Base-by-base conservation (phyloP, 139 green algal genomes). In the Chlorella sp. region DNA sequence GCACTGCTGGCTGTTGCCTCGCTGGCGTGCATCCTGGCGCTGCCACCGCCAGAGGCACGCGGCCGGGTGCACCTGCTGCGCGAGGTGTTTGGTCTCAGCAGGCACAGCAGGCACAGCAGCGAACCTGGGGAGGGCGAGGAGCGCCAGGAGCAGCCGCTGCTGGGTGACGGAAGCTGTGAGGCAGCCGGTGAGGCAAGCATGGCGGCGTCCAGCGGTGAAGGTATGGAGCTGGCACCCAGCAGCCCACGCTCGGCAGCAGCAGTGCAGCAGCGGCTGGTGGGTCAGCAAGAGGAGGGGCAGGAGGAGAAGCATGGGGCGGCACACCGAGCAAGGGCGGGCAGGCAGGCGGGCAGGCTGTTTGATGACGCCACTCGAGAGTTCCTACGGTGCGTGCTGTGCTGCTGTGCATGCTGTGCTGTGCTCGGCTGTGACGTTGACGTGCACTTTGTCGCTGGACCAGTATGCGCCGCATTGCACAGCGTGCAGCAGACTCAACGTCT, bases 11-110 rank as follows among this genome's bases (percentile, higher is more conserved):
- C 83, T 19, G 77, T 82, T 0, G 18, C 77, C 21, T 75, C 75
- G 1, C 73, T 90, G 30, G 85, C 76, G 9, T 83, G 61, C 32
- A 88, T 91, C 26, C 40, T 90, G 42, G 32, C 66, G 26, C n/a
- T 92, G 90, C 86, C 76, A 5, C 90, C 90, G 14, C 39, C 86
- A 24, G 84, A 88, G 68, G 84, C 84, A 5, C 30, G 26, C 9
- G 84, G 66, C 4, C 66, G 12, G 1, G 39, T 88, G 30, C 64
- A 81, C 0, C 66, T 88, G 37, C 66, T 66, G 26, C n/a, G 39
- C 16, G 24, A 61, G 5, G 83, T 78, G 22, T 36, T 79, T 64
- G 83, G 83, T 5, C 64, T 87, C 1, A 28, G 39, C 24, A 61
- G 78, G n/a, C 18, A 5, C 42, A 68, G 79, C 42, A 32, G 32